Evolutionary conservation across 257 asterid genomes (phyloP).

Genomic region (Cynanchum wilfordii): DNA sequence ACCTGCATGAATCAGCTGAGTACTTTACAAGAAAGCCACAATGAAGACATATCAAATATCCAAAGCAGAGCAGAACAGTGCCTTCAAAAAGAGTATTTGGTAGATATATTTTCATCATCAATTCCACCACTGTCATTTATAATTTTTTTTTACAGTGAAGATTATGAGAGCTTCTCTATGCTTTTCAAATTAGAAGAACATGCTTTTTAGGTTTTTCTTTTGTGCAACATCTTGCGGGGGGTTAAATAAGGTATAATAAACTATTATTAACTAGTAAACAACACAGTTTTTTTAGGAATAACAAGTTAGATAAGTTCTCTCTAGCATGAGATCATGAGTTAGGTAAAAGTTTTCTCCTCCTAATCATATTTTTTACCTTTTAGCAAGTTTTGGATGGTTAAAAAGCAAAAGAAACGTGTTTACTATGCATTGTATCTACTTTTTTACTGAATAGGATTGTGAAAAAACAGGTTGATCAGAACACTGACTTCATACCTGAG

Average conservation of each 20-base stretch:
- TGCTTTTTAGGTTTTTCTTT: background rate
- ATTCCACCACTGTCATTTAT: background rate
- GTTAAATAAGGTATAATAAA: background rate
- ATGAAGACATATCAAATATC: constrained; percentile 42
- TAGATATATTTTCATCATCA: constrained; percentile 10
- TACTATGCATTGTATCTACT: no score
- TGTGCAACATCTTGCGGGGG: no score
- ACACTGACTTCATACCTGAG: constrained; percentile 47
- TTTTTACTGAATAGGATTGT: background rate
- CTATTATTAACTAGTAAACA: no score
- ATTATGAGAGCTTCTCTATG: background rate
- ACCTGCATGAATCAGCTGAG: constrained; percentile 45
- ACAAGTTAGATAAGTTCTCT: background rate
- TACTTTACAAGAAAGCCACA: constrained; percentile 35
- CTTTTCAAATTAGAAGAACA: background rate
- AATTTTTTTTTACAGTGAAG: background rate
- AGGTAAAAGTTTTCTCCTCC: no score
- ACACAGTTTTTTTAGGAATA: background rate
- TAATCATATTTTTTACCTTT: no score
- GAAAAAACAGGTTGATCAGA: constrained; percentile 52
- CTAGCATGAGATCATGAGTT: no score
- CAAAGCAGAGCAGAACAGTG: constrained; percentile 50
- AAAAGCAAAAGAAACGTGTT: no score
- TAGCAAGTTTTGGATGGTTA: no score
- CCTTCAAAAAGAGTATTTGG: constrained; percentile 59